Conservation (phyloP, 768 basidiomycete genomes). For the Boletus eberwhitei region DNA sequence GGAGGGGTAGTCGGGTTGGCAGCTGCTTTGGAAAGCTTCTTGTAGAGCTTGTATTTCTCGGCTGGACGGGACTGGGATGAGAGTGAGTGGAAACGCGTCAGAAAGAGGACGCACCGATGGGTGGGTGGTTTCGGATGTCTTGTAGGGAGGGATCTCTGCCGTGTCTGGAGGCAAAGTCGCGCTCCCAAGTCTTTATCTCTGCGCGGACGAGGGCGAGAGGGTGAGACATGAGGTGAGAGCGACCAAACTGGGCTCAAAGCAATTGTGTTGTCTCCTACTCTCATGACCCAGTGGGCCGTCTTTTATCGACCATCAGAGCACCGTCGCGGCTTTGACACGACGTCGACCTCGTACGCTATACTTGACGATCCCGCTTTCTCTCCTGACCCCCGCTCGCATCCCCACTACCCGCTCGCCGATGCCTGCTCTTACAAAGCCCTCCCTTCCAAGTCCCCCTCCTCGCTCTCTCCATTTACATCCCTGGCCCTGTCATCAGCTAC, state of each 20-base stretch:
- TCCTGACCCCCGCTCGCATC: conserved; percentile 50
- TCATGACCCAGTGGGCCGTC: not conserved
- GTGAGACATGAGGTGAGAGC: conserved; percentile 8
- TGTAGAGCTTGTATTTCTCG: conserved; percentile 79
- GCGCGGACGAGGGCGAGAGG: conserved; percentile 42
- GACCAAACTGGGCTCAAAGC: not conserved
- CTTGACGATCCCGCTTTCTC: conserved; percentile 60
- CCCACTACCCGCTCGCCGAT: conserved; percentile 31
- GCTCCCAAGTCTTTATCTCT: conserved; percentile 79
- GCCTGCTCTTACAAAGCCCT: conserved; percentile 16
- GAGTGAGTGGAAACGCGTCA: not conserved
- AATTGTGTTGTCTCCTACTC: not conserved
- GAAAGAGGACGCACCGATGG: conserved; percentile 51
- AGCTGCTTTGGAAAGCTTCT: conserved; percentile 59
- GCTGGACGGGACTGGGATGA: conserved; percentile 40
- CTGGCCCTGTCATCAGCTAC: conserved; percentile 13
- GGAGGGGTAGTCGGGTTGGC: conserved; percentile 34
- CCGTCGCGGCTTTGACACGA: not conserved
- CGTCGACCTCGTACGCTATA: conserved; percentile 17
- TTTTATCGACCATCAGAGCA: not conserved
- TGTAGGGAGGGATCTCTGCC: conserved; percentile 61
- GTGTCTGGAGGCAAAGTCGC: conserved; percentile 54
- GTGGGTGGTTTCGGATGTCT: conserved; percentile 62
- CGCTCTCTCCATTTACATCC: not conserved
- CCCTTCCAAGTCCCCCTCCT: conserved; percentile 12